These are phyloP conservation scores for Maudiozyma barnettii DNA, from an alignment of 805 yeast genomes.

Conservation along the genomic window DNA sequence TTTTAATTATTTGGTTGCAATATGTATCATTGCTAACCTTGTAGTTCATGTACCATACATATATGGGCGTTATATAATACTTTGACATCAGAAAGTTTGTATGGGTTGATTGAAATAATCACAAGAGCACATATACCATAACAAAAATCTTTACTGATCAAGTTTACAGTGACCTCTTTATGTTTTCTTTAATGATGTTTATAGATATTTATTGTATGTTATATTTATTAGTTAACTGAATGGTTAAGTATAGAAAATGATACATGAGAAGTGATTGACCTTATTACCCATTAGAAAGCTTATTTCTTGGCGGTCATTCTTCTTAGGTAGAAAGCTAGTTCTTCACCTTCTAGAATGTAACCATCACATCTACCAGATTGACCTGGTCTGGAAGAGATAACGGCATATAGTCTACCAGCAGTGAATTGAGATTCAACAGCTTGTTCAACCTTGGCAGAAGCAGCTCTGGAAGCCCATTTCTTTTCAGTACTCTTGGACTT, in stretches of 20 bases:
- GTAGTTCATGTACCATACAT: too few relatives aligned
- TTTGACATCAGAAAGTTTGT: too few relatives aligned
- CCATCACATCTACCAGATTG: slow-evolving; percentile 99
- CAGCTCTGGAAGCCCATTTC: slow-evolving; percentile 90
- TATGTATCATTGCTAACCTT: too few relatives aligned
- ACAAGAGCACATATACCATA: too few relatives aligned
- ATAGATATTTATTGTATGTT: slow-evolving; percentile 4
- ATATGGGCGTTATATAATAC: too few relatives aligned
- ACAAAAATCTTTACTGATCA: too few relatives aligned
- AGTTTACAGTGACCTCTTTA: neutral
- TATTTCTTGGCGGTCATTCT: slow-evolving; percentile 99
- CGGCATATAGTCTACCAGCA: slow-evolving; percentile 98
- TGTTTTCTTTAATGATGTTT: neutral
- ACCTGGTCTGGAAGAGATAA: slow-evolving; percentile 99
- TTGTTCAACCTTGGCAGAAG: slow-evolving; percentile 72
- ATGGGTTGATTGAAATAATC: too few relatives aligned
- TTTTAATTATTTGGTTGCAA: neutral
- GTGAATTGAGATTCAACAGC: slow-evolving; percentile 94
- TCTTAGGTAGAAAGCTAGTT: slow-evolving; percentile 99
- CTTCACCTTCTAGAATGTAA: slow-evolving; percentile 99
- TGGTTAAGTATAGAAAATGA: slow-evolving; percentile 7
- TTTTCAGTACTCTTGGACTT: slow-evolving; percentile 75
- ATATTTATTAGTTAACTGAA: slow-evolving; percentile 5
- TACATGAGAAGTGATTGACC: slow-evolving; percentile 6
- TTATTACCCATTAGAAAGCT: slow-evolving; percentile 18